Percentiles rank a stretch among this genome's conserved stretches.
These are phyloP conservation scores for Dactylellina leptospora DNA, from an alignment of 2,329 filamentous ascomycete species.

Conservation along the genomic window DNA sequence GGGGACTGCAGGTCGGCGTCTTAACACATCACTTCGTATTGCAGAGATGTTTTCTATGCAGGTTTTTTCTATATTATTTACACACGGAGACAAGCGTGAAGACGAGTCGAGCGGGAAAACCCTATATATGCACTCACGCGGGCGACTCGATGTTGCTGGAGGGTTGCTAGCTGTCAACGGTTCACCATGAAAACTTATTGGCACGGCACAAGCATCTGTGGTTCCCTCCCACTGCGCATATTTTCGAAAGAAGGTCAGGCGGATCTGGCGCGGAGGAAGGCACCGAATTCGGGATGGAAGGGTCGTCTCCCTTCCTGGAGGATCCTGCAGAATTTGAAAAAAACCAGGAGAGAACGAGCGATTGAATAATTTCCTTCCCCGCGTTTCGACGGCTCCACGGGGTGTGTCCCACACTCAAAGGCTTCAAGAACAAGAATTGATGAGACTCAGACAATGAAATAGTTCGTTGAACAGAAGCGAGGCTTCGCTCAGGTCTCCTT, in stretches of 20 bases:
- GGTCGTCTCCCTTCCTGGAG: slow-evolving; percentile 5
- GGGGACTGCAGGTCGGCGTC: slow-evolving; percentile 49
- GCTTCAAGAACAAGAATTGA: slow-evolving; percentile 11
- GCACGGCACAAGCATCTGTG: slow-evolving; percentile 33
- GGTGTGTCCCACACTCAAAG: slow-evolving; percentile 27
- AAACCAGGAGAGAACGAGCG: slow-evolving; percentile 9
- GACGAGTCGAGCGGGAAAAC: slow-evolving; percentile 32
- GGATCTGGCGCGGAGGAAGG: slow-evolving; percentile 9
- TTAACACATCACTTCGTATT: slow-evolving; percentile 49
- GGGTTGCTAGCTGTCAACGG: slow-evolving; percentile 22
- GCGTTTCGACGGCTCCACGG: slow-evolving; percentile 52
- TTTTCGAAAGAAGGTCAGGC: slow-evolving; percentile 25
- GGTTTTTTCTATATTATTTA: slow-evolving; percentile 12
- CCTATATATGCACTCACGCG: slow-evolving; percentile 46
- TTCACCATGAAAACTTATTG: slow-evolving; percentile 7
- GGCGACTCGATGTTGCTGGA: slow-evolving; percentile 3
- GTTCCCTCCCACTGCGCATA: slow-evolving; percentile 10
- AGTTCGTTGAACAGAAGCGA: slow-evolving; percentile 29
- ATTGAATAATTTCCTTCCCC: slow-evolving; percentile 43
- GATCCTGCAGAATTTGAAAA: slow-evolving; percentile 16
- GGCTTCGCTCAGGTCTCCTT: slow-evolving; percentile 36
- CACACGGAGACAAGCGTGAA: slow-evolving; percentile 13
- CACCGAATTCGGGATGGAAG: slow-evolving; percentile 39
- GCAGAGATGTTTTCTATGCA: slow-evolving; percentile 40
- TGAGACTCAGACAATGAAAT: no score